Evolutionary conservation across 148 eudicot genomes (phyloP), one percentile per base, ranked within the genome.

Genomic region (Linanthus parryae): DNA sequence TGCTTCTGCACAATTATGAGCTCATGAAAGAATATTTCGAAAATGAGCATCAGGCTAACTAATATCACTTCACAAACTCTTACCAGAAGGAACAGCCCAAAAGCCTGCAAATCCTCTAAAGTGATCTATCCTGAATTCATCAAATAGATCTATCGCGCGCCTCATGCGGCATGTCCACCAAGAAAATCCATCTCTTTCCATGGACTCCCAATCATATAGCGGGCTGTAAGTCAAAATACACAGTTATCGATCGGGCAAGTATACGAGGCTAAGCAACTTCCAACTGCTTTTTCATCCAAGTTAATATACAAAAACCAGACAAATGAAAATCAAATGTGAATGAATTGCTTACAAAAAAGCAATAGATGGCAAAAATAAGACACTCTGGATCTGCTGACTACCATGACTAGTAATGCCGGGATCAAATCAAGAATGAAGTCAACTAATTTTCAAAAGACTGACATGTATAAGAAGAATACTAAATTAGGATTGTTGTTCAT

Each of bases 61-160:
- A 39, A 18, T 54, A 55, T 1, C 44, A 46, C 5, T 34, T 18
- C 38, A 64, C 48, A 34, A 25, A 35, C 30, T 25, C 72, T 68
- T 72, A 92, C 99, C 96, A 56, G 91, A 75, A 56, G 95, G 95
- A 66, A 92, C 95, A 57, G 99, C 99, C 99, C 99, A 92, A 74
- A 59, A 92, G 54, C 99, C 99, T 56, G 96, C 83, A 73, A 92
- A 84, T 67, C 96, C 99, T 78, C 99, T 77, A 37, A 92, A 92
- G 65, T 92, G 99, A 61, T 92, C 99, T 64, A 92, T 92, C 70
- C 96, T 75, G 69, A 92, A 92, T 68, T 92, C 99, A 60, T 84
- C 95, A 68, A 79, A 92, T 36, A 92, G 69, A 77, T 82, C 70
- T 58, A 65, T 66, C 45, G 99, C 99, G 59, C 91, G 81, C 56